Percentiles rank a stretch among this genome's conserved stretches.
Evolutionary conservation across 208 protist species (phyloP).

Genomic region (Crithidia thermophila): DNA sequence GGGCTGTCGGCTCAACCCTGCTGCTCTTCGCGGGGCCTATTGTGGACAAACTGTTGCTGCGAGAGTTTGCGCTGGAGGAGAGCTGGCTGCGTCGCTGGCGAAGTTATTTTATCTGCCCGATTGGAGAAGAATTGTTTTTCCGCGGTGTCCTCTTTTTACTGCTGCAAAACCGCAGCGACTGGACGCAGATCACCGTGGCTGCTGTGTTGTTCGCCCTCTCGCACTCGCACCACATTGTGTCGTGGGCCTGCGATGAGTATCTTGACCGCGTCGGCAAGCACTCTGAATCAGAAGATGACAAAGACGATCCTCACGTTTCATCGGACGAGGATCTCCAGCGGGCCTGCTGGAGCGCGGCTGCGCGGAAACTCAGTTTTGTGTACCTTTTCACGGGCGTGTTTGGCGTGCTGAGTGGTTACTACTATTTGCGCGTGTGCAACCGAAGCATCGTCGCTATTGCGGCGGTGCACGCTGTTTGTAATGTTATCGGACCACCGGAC

Average conservation of each 20-base stretch:
- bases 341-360: constrained; percentile 30
- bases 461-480: constrained; percentile 63
- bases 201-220: constrained; percentile 66
- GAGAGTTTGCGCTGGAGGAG: neutral
- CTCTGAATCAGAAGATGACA: neutral
- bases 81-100: constrained; percentile 33
- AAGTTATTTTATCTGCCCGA: constrained; percentile 58
- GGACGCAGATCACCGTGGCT: constrained; percentile 37
- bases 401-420: constrained; percentile 64
- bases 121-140: constrained; percentile 82
- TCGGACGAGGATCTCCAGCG: neutral
- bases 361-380: constrained; percentile 13
- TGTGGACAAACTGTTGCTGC: constrained; percentile 16
- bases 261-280: neutral
- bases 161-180: constrained; percentile 28
- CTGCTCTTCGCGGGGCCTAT: constrained; percentile 53
- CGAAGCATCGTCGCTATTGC: constrained; percentile 47
- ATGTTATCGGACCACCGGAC: constrained; percentile 57
- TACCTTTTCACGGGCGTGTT: constrained; percentile 46
- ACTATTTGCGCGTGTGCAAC: constrained; percentile 45
- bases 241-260: constrained; percentile 39
- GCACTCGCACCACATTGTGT: constrained; percentile 65
- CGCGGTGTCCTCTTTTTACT: constrained; percentile 64
- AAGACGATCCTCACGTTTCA: neutral
- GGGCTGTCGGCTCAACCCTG: constrained; percentile 32